Evolutionary conservation across 345 rosid genomes (phyloP).

Genomic region (Gossypium stocksii): DNA sequence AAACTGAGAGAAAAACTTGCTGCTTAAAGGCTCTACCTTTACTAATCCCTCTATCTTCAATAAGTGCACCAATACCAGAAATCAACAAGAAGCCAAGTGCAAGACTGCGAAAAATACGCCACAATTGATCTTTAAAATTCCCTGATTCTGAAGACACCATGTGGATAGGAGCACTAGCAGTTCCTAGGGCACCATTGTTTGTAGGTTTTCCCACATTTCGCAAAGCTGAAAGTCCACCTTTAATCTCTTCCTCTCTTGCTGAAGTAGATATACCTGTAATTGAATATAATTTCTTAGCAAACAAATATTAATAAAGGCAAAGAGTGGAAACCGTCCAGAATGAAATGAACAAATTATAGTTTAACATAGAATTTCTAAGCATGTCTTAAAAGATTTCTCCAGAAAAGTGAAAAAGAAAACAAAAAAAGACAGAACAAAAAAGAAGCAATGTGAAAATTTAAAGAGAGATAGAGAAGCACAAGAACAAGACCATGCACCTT

Average conservation of each 20-base stretch:
- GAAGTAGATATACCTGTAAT: conserved; percentile 50
- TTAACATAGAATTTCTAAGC: conserved; percentile 2
- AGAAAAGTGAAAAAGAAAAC: background rate
- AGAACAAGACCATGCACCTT: conserved; percentile 44
- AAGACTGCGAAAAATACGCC: conserved; percentile 80
- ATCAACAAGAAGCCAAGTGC: conserved; percentile 74
- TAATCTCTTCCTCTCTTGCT: conserved; percentile 49
- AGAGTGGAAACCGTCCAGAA: background rate
- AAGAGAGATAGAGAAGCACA: background rate
- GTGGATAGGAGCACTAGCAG: conserved; percentile 79
- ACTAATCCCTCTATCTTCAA: conserved; percentile 84
- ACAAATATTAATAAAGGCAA: background rate
- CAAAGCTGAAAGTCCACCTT: conserved; percentile 59
- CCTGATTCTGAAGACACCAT: conserved; percentile 78
- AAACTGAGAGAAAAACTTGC: conserved; percentile 6
- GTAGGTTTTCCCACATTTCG: conserved; percentile 64
- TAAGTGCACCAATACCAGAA: conserved; percentile 89
- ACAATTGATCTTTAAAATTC: conserved; percentile 81
- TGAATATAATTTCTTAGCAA: background rate
- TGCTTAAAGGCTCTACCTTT: conserved; percentile 51
- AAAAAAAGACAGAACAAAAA: too few relatives aligned
- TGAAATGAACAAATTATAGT: background rate
- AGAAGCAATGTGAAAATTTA: background rate
- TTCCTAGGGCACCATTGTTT: conserved; percentile 74
- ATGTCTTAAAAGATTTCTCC: background rate